A percentile compares a stretch with the other conserved stretches of the same genome.
Conservation (phyloP, 805 yeast genomes). For the Zygotorulaspora florentina region DNA sequence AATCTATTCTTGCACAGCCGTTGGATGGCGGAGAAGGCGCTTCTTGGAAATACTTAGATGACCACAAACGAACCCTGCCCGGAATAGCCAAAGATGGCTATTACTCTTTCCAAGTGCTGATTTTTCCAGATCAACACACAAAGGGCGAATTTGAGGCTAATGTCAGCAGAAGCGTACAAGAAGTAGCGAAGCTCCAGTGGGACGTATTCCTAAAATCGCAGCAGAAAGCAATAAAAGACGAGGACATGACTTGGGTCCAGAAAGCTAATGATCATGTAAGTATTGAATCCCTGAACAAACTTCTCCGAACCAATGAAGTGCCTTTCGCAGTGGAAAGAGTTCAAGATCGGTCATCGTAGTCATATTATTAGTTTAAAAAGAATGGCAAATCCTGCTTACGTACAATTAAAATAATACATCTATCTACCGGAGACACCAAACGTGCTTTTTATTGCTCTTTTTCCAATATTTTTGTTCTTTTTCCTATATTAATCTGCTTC, state of each 20-base stretch:
- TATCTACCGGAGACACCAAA: neutral
- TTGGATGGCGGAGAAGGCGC: neutral
- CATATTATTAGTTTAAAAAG: neutral
- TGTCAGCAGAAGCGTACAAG: slow-evolving; percentile 17
- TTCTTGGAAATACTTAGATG: slow-evolving; percentile 1
- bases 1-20: slow-evolving; percentile 1
- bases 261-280: slow-evolving; percentile 16
- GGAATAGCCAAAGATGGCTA: slow-evolving; percentile 34
- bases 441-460: neutral
- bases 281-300: slow-evolving; percentile 11
- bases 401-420: neutral
- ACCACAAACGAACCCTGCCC: slow-evolving; percentile 11
- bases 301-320: slow-evolving; percentile 13
- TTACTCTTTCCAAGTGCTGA: slow-evolving; percentile 23
- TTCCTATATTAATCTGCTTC: neutral
- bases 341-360: neutral
- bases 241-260: slow-evolving; percentile 21
- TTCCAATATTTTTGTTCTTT: neutral
- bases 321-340: slow-evolving; percentile 6
- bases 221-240: neutral
- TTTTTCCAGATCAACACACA: slow-evolving; percentile 23
- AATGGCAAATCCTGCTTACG: slow-evolving; percentile 6
- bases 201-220: slow-evolving; percentile 15
- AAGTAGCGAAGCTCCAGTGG: slow-evolving; percentile 24
- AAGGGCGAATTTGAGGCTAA: slow-evolving; percentile 13